These are phyloP conservation scores for Talaromyces sp. DNA, from an alignment of 2,329 filamentous ascomycete genomes.

Conservation along the genomic window DNA sequence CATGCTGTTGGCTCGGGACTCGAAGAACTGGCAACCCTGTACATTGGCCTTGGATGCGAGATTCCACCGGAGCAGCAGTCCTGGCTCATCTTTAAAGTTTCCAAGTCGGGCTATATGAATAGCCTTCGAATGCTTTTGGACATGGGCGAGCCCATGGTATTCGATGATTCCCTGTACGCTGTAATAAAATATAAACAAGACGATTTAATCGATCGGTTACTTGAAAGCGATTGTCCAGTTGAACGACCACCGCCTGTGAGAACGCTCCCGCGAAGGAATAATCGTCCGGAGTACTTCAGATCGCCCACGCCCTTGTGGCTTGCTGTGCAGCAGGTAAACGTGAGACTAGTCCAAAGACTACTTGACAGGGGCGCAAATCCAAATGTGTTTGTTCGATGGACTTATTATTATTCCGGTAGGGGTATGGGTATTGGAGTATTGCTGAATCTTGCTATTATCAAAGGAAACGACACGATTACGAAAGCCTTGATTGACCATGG, in stretches of 20 bases:
- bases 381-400: not conserved
- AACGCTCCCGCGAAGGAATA: not conserved
- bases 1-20: not conserved
- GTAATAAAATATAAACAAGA: not conserved
- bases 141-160: not conserved
- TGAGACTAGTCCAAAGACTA: not conserved
- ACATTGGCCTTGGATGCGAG: not conserved
- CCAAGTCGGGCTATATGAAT: not conserved
- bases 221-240: not conserved
- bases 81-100: not conserved
- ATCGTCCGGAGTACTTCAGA: not conserved
- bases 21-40: not conserved
- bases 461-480: not conserved
- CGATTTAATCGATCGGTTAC: not conserved
- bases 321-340: not conserved
- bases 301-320: not conserved
- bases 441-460: not conserved
- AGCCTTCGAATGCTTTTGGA: not conserved
- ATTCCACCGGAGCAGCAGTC: not conserved
- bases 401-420: not conserved
- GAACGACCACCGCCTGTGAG: not conserved
- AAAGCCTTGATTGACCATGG: not conserved
- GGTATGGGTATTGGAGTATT: not conserved
- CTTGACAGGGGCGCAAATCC: not conserved
- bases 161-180: not conserved